Evolutionary conservation across 1,139 yeast species (phyloP).

Genomic region (Waltiozyma sp.): DNA sequence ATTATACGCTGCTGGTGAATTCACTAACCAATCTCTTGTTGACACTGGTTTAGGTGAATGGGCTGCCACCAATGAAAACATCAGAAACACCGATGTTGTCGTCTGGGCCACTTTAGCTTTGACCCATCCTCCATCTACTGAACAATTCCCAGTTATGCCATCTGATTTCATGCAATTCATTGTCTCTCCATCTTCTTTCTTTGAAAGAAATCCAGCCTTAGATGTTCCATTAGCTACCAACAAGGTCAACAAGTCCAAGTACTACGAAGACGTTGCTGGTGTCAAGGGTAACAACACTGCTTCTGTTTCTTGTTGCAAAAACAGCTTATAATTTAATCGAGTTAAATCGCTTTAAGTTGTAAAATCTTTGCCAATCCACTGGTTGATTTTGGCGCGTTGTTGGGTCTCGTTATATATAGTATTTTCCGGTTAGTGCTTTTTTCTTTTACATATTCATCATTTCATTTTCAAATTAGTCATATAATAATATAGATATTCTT

Average conservation of each 20-base stretch:
- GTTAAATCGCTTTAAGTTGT: too few species aligned
- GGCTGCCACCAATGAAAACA: constrained; percentile 59
- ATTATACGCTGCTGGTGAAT: constrained; percentile 53
- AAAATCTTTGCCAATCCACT: too few species aligned
- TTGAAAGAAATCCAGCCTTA: constrained; percentile 71
- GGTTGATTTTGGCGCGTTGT: too few species aligned
- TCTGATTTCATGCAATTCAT: constrained; percentile 64
- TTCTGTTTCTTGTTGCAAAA: constrained; percentile 13
- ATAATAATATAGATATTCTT: too few species aligned
- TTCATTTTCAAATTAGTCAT: too few species aligned
- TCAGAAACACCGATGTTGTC: constrained; percentile 72
- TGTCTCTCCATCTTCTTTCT: constrained; percentile 68
- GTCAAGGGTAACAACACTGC: constrained; percentile 4
- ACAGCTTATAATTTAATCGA: constrained; percentile 4
- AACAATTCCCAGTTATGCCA: constrained; percentile 93
- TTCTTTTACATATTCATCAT: too few species aligned
- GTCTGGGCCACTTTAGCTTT: constrained; percentile 84
- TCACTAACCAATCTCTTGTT: constrained; percentile 45
- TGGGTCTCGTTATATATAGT: too few species aligned
- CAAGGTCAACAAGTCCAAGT: constrained; percentile 60
- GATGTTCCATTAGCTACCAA: constrained; percentile 72
- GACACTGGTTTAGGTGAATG: constrained; percentile 46
- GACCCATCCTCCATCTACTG: constrained; percentile 81
- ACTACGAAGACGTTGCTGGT: constrained; percentile 18
- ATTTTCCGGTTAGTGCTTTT: too few species aligned